Evolutionary conservation across 805 yeast species (phyloP), one percentile per base, ranked within the genome.

Genomic region (Starmerella geochares): DNA sequence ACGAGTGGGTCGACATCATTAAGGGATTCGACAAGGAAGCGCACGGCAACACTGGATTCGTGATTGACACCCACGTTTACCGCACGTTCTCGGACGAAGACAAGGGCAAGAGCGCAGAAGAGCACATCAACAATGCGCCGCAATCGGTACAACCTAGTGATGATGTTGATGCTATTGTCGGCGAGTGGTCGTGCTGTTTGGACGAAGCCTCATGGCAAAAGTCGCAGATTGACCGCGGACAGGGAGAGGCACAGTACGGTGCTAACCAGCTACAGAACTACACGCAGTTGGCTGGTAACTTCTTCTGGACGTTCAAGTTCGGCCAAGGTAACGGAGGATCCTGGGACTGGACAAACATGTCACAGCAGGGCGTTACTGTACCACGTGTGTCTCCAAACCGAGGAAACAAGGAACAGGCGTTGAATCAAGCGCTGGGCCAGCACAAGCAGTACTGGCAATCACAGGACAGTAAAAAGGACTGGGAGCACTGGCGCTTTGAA

Each of bases 281-380:
- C 60, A 60, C 63, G 4, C 58, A 74, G 33, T 64, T 71, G 9
- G 74, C 78, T 50, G 97, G 97, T 0, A 73, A 77, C 51, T 88
- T 74, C 65, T 90, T 92, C 66, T 90, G 97, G 97, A 84, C 95
- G 1, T 83, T 69, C 64, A 86, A 86, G 66, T 88, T 88, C 62
- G 77, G 82, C 62, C 72, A 79, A 50, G 96, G 96, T 2, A 82
- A 81, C 61, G 96, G 96, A 38, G 97, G 97, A 14, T 96, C 86
- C 67, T 90, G 97, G 97, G 96, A 92, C 45, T 81, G 86, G 66
- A 72, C 74, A 21, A 83, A 86, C 32, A 85, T 84, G 87, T 43
- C 52, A 42, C 47, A 48, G 9, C 19, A 51, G 41, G 56, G 60
- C 33, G 53, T 54, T 4, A 24, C 21, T 3, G 27, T 54, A 17